Conservation (phyloP, 768 basidiomycete species). For the Boletus fagicola region DNA sequence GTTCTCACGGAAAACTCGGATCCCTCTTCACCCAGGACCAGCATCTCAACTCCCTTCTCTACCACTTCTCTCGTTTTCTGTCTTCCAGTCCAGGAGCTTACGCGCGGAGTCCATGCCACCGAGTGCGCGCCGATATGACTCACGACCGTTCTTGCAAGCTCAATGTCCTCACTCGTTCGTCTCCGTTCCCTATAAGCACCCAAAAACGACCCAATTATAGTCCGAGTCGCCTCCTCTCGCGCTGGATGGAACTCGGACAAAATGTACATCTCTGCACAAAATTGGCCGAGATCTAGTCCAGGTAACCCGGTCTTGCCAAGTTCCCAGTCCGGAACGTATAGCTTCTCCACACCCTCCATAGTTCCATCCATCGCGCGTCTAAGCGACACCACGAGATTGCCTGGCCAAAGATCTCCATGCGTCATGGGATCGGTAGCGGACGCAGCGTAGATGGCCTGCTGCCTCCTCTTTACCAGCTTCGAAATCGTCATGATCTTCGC, state of each 20-base stretch:
- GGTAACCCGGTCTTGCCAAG: constrained; percentile 54
- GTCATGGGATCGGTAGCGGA: constrained; percentile 31
- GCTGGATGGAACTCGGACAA: constrained; percentile 47
- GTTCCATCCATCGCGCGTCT: constrained; percentile 28
- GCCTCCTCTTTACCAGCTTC: constrained; percentile 32
- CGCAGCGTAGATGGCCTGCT: constrained; percentile 31
- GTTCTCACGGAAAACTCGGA: constrained; percentile 25
- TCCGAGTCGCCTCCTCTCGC: constrained; percentile 36
- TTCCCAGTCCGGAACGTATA: constrained; percentile 68
- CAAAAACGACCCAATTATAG: constrained; percentile 46
- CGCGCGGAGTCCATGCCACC: constrained; percentile 48
- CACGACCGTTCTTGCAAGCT: constrained; percentile 37
- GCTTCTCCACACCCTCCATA: constrained; percentile 33
- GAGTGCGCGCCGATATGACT: constrained; percentile 57
- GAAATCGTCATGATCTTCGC: constrained; percentile 37
- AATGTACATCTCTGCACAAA: constrained; percentile 57
- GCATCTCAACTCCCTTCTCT: constrained; percentile 45
- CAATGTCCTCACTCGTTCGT: constrained; percentile 18
- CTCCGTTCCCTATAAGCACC: constrained; percentile 39
- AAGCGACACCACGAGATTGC: constrained; percentile 55
- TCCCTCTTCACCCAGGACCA: constrained; percentile 37
- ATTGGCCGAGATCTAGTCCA: constrained; percentile 61
- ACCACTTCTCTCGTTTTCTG: constrained; percentile 50
- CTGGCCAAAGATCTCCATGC: constrained; percentile 71
- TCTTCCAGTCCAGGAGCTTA: constrained; percentile 46